Conservation (phyloP, 805 yeast genomes). For the Yarrowia sp. region DNA sequence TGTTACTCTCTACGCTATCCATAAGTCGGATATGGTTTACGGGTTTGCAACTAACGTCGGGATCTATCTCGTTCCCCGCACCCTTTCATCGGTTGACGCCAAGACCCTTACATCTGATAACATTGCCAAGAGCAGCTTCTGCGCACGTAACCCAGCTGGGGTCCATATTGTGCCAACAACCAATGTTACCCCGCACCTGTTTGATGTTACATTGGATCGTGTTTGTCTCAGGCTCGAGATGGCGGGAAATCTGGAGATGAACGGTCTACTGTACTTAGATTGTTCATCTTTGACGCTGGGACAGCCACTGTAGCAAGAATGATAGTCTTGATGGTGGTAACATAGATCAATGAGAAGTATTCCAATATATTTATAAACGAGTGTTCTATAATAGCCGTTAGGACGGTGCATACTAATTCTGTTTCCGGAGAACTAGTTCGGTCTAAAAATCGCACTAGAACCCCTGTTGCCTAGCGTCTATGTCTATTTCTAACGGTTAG, state of each 20-base stretch:
- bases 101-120: neutral
- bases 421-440: neutral
- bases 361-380: too few species aligned
- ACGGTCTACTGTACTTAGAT: too few species aligned
- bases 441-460: neutral
- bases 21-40: too few species aligned
- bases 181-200: too few species aligned
- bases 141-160: neutral
- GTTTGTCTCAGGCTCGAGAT: too few species aligned
- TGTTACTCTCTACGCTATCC: too few species aligned
- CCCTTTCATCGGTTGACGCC: neutral
- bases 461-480: neutral
- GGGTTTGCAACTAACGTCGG: neutral
- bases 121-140: neutral
- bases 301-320: too few species aligned
- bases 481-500: neutral
- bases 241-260: too few species aligned
- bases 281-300: too few species aligned
- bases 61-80: neutral
- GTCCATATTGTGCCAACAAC: neutral
- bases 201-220: too few species aligned
- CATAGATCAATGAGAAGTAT: too few species aligned
- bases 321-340: too few species aligned
- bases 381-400: neutral
- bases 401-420: neutral